A percentile compares a stretch with the other conserved stretches of the same genome.
phyloP scores from a whole-genome alignment of 371 early-diverging fungal genomes.

The Mortierella sp. region DNA sequence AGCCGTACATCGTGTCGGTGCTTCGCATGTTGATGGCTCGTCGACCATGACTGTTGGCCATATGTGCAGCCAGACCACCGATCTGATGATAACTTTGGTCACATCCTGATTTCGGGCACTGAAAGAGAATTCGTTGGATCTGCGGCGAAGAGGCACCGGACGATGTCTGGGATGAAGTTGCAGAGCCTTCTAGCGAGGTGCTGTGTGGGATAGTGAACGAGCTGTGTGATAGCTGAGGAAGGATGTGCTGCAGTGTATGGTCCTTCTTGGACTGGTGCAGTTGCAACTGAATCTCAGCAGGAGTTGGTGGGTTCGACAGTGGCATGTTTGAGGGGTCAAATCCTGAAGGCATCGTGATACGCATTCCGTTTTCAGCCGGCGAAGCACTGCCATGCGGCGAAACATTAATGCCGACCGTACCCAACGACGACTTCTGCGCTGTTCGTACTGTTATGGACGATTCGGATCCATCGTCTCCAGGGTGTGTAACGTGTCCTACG shows the following conservation, averaged over 20 bases:
- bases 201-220: constrained; percentile 27
- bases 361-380: constrained; percentile 5
- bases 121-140: constrained; percentile 22
- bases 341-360: constrained; percentile 12
- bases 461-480: not conserved
- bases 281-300: constrained; percentile 41
- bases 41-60: constrained; percentile 38
- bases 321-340: constrained; percentile 22
- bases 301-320: constrained; percentile 37
- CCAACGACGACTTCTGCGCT: not conserved
- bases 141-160: constrained; percentile 44
- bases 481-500: not conserved
- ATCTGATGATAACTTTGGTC: constrained; percentile 30
- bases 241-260: constrained; percentile 3
- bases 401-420: not conserved
- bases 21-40: constrained; percentile 30
- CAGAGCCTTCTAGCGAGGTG: constrained; percentile 21
- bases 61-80: constrained; percentile 26
- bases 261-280: constrained; percentile 34
- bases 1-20: constrained; percentile 13
- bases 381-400: constrained; percentile 9
- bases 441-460: not conserved
- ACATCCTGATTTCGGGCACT: constrained; percentile 35
- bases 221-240: constrained; percentile 19
- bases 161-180: constrained; percentile 32